These are phyloP conservation scores for Corymbia maculata DNA, from an alignment of 345 rosid species.

Conservation along the genomic window DNA sequence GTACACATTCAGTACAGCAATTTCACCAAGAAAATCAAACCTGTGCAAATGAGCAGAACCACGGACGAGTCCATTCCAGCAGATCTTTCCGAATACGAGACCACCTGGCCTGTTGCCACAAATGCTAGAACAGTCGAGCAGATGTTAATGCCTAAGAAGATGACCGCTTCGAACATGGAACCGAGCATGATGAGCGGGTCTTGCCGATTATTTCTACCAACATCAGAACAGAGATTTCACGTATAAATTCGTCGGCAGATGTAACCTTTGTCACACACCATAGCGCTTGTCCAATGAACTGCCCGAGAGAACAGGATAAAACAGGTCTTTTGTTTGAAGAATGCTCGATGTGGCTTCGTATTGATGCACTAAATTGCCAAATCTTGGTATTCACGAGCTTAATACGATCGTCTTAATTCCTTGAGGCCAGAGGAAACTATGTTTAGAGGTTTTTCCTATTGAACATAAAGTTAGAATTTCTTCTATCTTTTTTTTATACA, in stretches of 20 bases:
- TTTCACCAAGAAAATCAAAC: not conserved
- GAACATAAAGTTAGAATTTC: not conserved
- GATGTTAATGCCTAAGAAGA: slow-evolving; percentile 2
- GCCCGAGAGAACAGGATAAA: not conserved
- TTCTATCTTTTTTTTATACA: not conserved
- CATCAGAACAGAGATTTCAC: not conserved
- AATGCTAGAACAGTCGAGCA: not conserved
- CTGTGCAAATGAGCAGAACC: slow-evolving; percentile 8
- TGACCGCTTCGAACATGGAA: not conserved
- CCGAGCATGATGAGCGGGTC: not conserved
- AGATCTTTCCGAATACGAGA: not conserved
- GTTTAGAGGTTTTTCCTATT: not conserved
- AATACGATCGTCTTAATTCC: not conserved
- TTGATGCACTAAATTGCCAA: not conserved
- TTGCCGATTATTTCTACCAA: not conserved
- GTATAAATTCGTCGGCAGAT: not conserved
- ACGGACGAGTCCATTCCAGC: slow-evolving; percentile 1
- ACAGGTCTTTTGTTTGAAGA: not conserved
- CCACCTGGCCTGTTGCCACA: not conserved
- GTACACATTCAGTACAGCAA: not conserved
- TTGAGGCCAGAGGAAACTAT: not conserved
- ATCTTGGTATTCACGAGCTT: not conserved
- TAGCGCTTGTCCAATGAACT: not conserved
- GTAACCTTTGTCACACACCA: not conserved
- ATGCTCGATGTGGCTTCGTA: too few species aligned